These are phyloP conservation scores for Breynia disticha DNA, from an alignment of 441 rosid species.

Conservation along the genomic window DNA sequence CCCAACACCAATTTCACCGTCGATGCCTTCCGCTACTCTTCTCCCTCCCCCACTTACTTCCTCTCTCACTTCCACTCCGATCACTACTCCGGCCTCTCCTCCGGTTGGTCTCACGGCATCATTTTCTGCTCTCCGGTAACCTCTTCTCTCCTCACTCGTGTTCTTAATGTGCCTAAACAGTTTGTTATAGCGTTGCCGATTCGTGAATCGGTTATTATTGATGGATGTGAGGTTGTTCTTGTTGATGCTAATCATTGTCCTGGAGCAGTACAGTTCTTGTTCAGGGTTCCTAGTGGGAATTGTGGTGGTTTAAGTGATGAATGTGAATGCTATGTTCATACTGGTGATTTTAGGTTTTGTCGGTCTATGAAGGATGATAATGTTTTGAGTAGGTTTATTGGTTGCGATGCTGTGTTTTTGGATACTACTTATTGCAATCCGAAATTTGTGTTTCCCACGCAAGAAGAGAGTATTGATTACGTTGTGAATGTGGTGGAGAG, in stretches of 20 bases:
- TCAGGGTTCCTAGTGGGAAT: slow-evolving; percentile 32
- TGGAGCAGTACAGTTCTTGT: slow-evolving; percentile 77
- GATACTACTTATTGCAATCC: slow-evolving; percentile 88
- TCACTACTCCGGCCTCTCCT: slow-evolving; percentile 65
- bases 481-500: slow-evolving; percentile 46
- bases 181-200: slow-evolving; percentile 45
- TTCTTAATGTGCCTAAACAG: slow-evolving; percentile 40
- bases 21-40: slow-evolving; percentile 60
- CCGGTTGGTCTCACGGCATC: slow-evolving; percentile 64
- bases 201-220: slow-evolving; percentile 31
- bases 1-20: slow-evolving; percentile 68
- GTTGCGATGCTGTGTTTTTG: slow-evolving; percentile 62
- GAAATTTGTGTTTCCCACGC: slow-evolving; percentile 57
- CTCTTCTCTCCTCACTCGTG: slow-evolving; percentile 39
- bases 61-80: slow-evolving; percentile 93
- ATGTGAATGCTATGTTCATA: slow-evolving; percentile 57
- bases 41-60: slow-evolving; percentile 47
- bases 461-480: slow-evolving; percentile 67
- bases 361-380: slow-evolving; percentile 40
- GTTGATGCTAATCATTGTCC: slow-evolving; percentile 87
- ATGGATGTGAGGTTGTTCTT: slow-evolving; percentile 53
- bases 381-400: slow-evolving; percentile 37
- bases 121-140: slow-evolving; percentile 65
- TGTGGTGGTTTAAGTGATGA: slow-evolving; percentile 15
- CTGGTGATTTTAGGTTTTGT: slow-evolving; percentile 70